Conservation (phyloP, 2,329 filamentous ascomycete species). For the Pseudocercospora eumusae region DNA sequence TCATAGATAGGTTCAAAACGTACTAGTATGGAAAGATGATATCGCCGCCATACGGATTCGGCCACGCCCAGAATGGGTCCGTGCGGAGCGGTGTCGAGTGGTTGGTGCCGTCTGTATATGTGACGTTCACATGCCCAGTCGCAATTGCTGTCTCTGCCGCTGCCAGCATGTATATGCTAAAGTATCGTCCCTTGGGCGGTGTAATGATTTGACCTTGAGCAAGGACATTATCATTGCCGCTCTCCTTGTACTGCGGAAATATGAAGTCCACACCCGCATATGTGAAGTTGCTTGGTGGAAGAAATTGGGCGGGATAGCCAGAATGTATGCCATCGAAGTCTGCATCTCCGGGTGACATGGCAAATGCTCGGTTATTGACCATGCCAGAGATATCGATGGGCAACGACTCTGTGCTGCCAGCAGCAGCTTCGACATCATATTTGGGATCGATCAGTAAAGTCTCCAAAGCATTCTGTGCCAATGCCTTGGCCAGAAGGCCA, state of each 20-base stretch:
- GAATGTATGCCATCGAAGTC: slow-evolving; percentile 42
- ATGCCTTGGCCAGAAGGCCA: slow-evolving; percentile 19
- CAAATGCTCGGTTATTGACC: slow-evolving; percentile 44
- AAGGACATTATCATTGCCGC: slow-evolving; percentile 45
- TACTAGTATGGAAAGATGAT: slow-evolving; percentile 44
- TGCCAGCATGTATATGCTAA: slow-evolving; percentile 46
- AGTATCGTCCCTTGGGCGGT: slow-evolving; percentile 40
- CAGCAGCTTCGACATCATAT: slow-evolving; percentile 26
- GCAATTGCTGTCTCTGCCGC: slow-evolving; percentile 45
- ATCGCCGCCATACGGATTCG: slow-evolving; percentile 46
- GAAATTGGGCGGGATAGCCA: slow-evolving; percentile 43
- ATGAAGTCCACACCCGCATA: slow-evolving; percentile 44
- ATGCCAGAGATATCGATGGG: slow-evolving; percentile 33
- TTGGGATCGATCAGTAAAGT: slow-evolving; percentile 36
- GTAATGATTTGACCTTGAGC: slow-evolving; percentile 41
- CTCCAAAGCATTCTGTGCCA: slow-evolving; percentile 29
- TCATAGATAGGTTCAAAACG: background rate
- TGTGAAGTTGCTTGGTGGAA: slow-evolving; percentile 40
- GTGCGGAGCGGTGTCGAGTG: slow-evolving; percentile 40
- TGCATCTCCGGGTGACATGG: slow-evolving; percentile 40
- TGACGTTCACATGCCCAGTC: slow-evolving; percentile 42
- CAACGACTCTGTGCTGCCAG: slow-evolving; percentile 27
- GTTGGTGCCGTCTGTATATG: slow-evolving; percentile 43
- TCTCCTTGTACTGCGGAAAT: slow-evolving; percentile 42
- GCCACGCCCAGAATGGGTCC: slow-evolving; percentile 44